A percentile compares a stretch with the other conserved stretches of the same genome.
Evolutionary conservation across 768 basidiomycete species (phyloP).

Genomic region (Mycena capillaripes): DNA sequence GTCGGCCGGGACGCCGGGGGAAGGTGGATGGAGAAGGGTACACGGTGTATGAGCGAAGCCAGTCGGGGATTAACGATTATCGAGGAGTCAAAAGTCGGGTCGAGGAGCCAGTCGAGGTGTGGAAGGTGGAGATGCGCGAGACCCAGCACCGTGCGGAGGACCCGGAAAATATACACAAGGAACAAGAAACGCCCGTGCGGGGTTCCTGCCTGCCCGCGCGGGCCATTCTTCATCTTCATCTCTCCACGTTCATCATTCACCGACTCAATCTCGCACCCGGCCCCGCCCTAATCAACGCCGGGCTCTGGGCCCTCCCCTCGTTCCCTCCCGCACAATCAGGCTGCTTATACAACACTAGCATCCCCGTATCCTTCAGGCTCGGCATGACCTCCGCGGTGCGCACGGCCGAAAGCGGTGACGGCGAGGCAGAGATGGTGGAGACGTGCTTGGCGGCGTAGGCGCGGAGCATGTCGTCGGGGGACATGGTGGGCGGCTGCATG

Average conservation of each 20-base stretch:
- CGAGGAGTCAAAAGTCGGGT: conserved; percentile 1
- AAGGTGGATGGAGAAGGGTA: too few relatives aligned
- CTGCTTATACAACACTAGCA: conserved; percentile 31
- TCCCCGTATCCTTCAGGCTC: conserved; percentile 16
- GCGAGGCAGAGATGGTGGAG: neutral
- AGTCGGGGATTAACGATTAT: too few relatives aligned
- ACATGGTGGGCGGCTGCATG: conserved; percentile 54
- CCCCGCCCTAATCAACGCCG: conserved; percentile 14
- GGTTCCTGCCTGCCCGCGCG: conserved; percentile 2
- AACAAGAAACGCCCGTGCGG: neutral
- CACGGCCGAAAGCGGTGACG: neutral
- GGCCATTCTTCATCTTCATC: neutral
- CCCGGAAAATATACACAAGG: neutral
- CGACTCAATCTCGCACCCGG: conserved; percentile 3
- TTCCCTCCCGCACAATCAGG: too few relatives aligned
- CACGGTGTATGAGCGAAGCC: too few relatives aligned
- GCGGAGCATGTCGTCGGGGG: conserved; percentile 83
- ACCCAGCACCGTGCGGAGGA: neutral
- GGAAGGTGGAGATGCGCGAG: neutral
- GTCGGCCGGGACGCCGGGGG: neutral
- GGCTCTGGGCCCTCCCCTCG: neutral
- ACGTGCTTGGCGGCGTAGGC: conserved; percentile 71
- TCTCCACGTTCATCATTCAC: neutral
- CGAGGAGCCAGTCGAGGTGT: neutral
- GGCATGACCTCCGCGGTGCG: conserved; percentile 19